Evolutionary conservation across 2,329 filamentous ascomycete species (phyloP), one percentile per base, ranked within the genome.

Genomic region (Sarocladium oryzae): DNA sequence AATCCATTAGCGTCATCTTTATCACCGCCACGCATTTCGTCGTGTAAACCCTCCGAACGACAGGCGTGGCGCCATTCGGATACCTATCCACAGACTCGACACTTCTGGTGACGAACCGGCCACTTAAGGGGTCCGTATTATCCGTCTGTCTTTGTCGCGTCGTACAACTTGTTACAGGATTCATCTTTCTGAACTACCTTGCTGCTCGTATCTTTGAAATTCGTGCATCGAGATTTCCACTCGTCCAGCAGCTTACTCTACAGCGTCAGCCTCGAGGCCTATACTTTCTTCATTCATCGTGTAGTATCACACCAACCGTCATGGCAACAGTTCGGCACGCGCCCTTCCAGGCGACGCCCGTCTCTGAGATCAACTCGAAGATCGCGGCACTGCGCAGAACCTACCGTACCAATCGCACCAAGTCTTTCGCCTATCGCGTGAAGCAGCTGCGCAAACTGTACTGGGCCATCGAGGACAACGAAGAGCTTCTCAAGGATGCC

Each of bases 361-460:
- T 88, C 43, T 82, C 87, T 52, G 72, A 77, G 37, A 89, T 96
- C 65, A 69, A 82, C 13, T 66, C 66, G 54, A 78, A 78, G 37
- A 79, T 84, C 63, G 74, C 79, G 52, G 77, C 72, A 6, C 71
- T 86, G 38, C 84, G 84, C 62, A 70, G 75, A 49, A 82, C 85
- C n/a, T 97, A 89, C 70, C 77, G 78, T 59, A 79, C 87, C 16
- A 84, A 90, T 66, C 87, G 85, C 71, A 96, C 91, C 38, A 89
- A 89, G 64, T 79, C 88, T 51, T 65, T 96, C 54, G 79, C 88
- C 61, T 97, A 86, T 73, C 84, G 93, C 56, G 75, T 91, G 56
- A 77, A 82, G 51, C 93, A 97, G 76, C 82, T 99, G 55, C 86
- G 91, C 60, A 92, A 90, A 77, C 84, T 97, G 52, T 97, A 96